These are phyloP conservation scores for Neurospora cerealis DNA, from an alignment of 495 filamentous ascomycete species.

Conservation along the genomic window DNA sequence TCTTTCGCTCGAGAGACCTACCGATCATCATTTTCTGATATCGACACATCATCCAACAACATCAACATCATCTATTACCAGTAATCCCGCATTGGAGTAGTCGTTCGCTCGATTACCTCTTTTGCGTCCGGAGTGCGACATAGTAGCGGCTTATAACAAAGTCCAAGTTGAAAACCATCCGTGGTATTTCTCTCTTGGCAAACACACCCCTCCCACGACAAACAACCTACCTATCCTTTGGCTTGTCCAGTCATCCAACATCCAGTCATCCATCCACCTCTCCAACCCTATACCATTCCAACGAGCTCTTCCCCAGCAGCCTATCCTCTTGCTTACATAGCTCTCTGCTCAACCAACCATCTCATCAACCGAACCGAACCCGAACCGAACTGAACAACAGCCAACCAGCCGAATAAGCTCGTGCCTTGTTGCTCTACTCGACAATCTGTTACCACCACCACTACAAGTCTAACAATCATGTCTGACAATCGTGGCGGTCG, in stretches of 20 bases:
- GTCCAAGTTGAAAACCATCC: neutral
- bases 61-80: neutral
- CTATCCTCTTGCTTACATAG: neutral
- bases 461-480: conserved; percentile 1
- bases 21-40: neutral
- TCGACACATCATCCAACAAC: neutral
- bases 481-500: conserved; percentile 5
- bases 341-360: neutral
- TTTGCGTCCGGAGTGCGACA: neutral
- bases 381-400: neutral
- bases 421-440: neutral
- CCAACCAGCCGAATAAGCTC: neutral
- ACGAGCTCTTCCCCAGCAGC: neutral
- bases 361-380: neutral
- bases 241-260: neutral
- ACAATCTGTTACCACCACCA: neutral
- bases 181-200: neutral
- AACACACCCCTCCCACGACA: neutral
- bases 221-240: neutral
- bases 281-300: neutral
- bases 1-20: neutral
- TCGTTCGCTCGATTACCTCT: neutral
- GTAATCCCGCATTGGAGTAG: neutral
- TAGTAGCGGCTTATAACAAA: neutral
- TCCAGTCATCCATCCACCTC: neutral